Base-by-base conservation (phyloP, 805 yeast genomes). In the Yarrowia phangngaensis region DNA sequence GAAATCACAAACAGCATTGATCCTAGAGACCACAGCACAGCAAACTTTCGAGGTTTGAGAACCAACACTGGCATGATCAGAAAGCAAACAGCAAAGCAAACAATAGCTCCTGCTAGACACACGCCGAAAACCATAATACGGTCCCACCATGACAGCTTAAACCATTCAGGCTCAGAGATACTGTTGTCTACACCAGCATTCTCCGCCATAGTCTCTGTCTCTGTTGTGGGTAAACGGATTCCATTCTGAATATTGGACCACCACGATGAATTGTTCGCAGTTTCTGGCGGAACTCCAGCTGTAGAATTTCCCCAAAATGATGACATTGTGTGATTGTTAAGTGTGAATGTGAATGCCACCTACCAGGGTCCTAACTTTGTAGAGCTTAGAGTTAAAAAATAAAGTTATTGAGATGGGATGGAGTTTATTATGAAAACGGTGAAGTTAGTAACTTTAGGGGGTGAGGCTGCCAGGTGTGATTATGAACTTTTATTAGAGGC, bases 21-120 rank as follows among this genome's bases (percentile, higher is more conserved):
- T 0, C 97, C 98, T 66, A 90, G 70, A 2, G 95, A 79, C 97
- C 98, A 92, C 53, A 67, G 54, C 12, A 68, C 69, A 9, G 95
- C 97, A 62, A 92, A 90, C 64, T 92, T 92, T 40, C 95, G 73
- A 12, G 97, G 98, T 57, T 84, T 82, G 43, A 88, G 67, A 2
- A 95, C 89, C 55, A 92, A 69, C 12, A 90, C 88, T 0, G 98
- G 98, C 64, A 92, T 81, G 58, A 90, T 67, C 36, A 87, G 78
- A 54, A 90, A 76, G 55, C 96, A 85, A 20, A 90, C 64, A 9
- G 80, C 73, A 64, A 90, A 92, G 60, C 96, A 87, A 2, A 82
- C 78, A n/a, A 74, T 67, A 0, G 96, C 76, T 0, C 89, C 92
- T 0, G 76, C 71, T 4, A 92, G 68, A 57, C 95, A 85, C 48